These are phyloP conservation scores for Apiotrichum porosum DNA, from an alignment of 1,284 basidiomycete genomes.

Conservation along the genomic window DNA sequence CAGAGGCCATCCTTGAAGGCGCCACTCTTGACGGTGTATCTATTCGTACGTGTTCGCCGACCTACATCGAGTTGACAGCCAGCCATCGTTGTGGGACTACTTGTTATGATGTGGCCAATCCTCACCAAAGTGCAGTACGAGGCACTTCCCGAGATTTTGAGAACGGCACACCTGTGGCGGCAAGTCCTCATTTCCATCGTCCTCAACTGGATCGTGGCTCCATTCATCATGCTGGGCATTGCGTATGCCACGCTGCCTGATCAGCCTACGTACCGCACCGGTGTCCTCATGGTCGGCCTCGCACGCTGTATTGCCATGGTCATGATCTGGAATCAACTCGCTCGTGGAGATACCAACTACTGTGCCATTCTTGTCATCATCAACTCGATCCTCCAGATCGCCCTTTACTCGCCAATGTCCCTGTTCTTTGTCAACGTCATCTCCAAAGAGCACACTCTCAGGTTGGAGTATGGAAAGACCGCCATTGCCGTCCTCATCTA, in stretches of 20 bases:
- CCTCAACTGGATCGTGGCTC: slow-evolving; percentile 78
- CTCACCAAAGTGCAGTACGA: slow-evolving; percentile 67
- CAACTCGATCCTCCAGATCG: slow-evolving; percentile 64
- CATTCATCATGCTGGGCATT: slow-evolving; percentile 72
- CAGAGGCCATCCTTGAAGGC: slow-evolving; percentile 25
- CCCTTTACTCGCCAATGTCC: slow-evolving; percentile 70
- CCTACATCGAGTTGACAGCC: neutral
- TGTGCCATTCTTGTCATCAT: slow-evolving; percentile 64
- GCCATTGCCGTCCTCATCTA: slow-evolving; percentile 70
- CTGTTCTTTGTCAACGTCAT: slow-evolving; percentile 73
- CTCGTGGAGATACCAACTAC: slow-evolving; percentile 66
- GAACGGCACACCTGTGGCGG: slow-evolving; percentile 58
- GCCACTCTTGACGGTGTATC: slow-evolving; percentile 42
- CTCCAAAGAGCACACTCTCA: slow-evolving; percentile 52
- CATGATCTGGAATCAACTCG: slow-evolving; percentile 78
- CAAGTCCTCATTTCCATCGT: slow-evolving; percentile 67
- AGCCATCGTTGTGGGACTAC: slow-evolving; percentile 71
- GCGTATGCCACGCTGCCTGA: slow-evolving; percentile 84
- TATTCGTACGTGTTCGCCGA: slow-evolving; percentile 32
- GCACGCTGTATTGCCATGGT: slow-evolving; percentile 67
- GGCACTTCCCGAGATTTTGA: slow-evolving; percentile 59
- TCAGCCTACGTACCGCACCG: slow-evolving; percentile 53
- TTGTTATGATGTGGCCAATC: slow-evolving; percentile 89
- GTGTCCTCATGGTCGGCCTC: slow-evolving; percentile 59
- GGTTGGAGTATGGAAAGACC: slow-evolving; percentile 61